Conservation (phyloP, 2,329 filamentous ascomycete species). For the Nectriaceae sp. region DNA sequence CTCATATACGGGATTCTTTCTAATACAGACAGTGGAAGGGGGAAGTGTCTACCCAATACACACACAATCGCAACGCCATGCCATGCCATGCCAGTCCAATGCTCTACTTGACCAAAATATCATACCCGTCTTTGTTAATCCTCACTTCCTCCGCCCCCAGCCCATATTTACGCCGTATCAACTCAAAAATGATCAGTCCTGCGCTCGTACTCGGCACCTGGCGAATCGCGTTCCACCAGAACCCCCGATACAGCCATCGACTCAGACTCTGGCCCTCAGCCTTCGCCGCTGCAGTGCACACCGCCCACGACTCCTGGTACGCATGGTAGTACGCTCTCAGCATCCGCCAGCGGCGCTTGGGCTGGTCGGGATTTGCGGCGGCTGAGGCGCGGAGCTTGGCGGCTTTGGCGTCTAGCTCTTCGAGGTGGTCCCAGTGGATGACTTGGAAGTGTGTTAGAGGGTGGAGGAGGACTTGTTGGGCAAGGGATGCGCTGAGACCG, state of each 20-base stretch:
- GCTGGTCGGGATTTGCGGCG: constrained; percentile 32
- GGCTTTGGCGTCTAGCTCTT: constrained; percentile 67
- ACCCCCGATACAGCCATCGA: constrained; percentile 70
- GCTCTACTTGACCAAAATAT: constrained; percentile 59
- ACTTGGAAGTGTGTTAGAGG: constrained; percentile 71
- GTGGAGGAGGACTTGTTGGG: constrained; percentile 70
- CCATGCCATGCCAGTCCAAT: constrained; percentile 1
- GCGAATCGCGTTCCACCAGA: constrained; percentile 70
- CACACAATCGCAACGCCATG: constrained; percentile 5
- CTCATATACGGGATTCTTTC: too few relatives aligned
- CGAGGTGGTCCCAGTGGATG: constrained; percentile 72
- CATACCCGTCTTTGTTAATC: constrained; percentile 70
- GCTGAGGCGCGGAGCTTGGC: constrained; percentile 44
- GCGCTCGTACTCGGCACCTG: constrained; percentile 78
- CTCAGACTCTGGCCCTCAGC: constrained; percentile 56
- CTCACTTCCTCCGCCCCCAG: constrained; percentile 61
- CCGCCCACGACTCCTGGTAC: constrained; percentile 67
- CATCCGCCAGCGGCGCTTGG: constrained; percentile 49
- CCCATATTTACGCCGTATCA: constrained; percentile 73
- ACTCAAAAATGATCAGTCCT: constrained; percentile 76
- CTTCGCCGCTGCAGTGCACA: constrained; percentile 59
- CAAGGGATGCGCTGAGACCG: constrained; percentile 67
- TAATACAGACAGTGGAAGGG: constrained; percentile 17
- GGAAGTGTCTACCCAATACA: constrained; percentile 15
- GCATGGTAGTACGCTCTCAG: constrained; percentile 69